A percentile compares a stretch with the other conserved stretches of the same genome.
phyloP scores from a whole-genome alignment of 768 basidiomycete genomes.

The Gymnopilus junonius region DNA sequence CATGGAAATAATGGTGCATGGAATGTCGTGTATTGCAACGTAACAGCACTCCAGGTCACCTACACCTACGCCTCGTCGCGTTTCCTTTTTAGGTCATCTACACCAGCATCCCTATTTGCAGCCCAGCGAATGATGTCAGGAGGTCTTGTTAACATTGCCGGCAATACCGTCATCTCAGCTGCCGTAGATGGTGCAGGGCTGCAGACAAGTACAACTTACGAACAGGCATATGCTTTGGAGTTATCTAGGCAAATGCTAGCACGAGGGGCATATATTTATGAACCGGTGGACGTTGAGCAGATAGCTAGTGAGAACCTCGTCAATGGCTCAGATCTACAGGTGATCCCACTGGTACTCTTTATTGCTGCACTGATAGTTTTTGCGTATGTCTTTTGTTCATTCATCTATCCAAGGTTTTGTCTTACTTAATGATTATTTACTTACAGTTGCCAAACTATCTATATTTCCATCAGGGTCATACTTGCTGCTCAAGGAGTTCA shows the following conservation, averaged over 20 bases:
- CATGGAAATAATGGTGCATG: conserved; percentile 7
- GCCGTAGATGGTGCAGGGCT: conserved; percentile 1
- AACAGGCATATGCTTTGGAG: not conserved
- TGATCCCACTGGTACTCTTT: not conserved
- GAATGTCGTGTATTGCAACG: conserved; percentile 9
- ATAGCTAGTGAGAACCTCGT: not conserved
- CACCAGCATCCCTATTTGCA: not conserved
- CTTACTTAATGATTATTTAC: not conserved
- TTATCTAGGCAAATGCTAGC: conserved; percentile 1
- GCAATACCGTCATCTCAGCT: not conserved
- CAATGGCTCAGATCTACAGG: not conserved
- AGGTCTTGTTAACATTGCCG: not conserved
- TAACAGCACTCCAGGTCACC: not conserved
- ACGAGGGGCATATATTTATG: not conserved
- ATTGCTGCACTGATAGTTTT: not conserved
- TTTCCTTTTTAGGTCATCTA: not conserved
- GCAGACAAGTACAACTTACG: not conserved
- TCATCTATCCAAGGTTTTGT: not conserved
- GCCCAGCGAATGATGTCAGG: not conserved
- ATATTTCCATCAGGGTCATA: not conserved
- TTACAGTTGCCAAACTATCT: not conserved
- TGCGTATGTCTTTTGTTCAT: not conserved
- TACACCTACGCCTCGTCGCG: not conserved
- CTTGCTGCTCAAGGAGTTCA: not conserved
- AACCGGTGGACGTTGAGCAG: not conserved